Conservation (phyloP, 2,329 filamentous ascomycete species). For the Mariannaea elegans region DNA sequence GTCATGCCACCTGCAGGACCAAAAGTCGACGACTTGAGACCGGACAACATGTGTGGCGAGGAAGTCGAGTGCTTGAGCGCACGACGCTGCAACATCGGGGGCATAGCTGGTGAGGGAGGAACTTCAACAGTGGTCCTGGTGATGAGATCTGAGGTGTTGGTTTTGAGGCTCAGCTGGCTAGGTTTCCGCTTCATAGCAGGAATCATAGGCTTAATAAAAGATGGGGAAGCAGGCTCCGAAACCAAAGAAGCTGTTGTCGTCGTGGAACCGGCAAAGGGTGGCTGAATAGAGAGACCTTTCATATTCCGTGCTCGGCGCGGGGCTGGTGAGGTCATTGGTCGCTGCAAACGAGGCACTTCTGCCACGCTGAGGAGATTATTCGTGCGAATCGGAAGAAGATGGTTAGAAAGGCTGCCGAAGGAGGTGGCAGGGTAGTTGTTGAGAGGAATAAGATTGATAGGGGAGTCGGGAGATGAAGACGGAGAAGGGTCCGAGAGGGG, state of each 20-base stretch:
- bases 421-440: slow-evolving; percentile 72
- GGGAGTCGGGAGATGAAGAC: slow-evolving; percentile 91
- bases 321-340: slow-evolving; percentile 74
- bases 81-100: slow-evolving; percentile 68
- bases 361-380: slow-evolving; percentile 51
- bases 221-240: slow-evolving; percentile 75
- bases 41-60: slow-evolving; percentile 72
- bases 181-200: slow-evolving; percentile 77
- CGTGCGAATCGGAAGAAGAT: slow-evolving; percentile 43
- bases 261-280: slow-evolving; percentile 56
- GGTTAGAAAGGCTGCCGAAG: slow-evolving; percentile 54
- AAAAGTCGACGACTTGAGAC: slow-evolving; percentile 66
- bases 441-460: slow-evolving; percentile 76
- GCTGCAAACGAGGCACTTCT: slow-evolving; percentile 53
- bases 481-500: slow-evolving; percentile 90
- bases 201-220: slow-evolving; percentile 82
- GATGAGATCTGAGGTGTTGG: slow-evolving; percentile 67
- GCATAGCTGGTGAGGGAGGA: slow-evolving; percentile 63
- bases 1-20: slow-evolving; percentile 71
- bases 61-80: slow-evolving; percentile 74
- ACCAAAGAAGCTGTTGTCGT: slow-evolving; percentile 60
- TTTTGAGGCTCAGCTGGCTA: slow-evolving; percentile 81
- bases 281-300: slow-evolving; percentile 84
- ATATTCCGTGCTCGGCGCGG: slow-evolving; percentile 81
- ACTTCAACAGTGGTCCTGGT: slow-evolving; percentile 60